Percentiles rank a stretch among this genome's conserved stretches.
phyloP scores from a whole-genome alignment of 768 basidiomycete species.

The Boletus vinaceobasis region DNA sequence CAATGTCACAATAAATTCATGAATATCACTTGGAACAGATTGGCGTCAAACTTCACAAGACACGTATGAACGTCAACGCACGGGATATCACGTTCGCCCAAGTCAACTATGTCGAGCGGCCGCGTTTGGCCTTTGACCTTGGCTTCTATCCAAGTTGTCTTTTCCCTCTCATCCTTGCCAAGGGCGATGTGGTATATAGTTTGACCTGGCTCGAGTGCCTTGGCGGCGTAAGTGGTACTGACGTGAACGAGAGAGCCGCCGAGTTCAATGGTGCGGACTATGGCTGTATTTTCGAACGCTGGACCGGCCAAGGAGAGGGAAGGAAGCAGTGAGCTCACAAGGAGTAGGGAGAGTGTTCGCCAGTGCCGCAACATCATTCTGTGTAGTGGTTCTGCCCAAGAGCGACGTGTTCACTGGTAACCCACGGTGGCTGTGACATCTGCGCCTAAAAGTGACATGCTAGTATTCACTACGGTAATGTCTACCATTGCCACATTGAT shows the following conservation, averaged over 20 bases:
- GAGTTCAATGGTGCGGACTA: slow-evolving; percentile 87
- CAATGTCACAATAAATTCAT: slow-evolving; percentile 60
- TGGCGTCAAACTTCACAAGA: slow-evolving; percentile 12
- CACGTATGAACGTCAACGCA: slow-evolving; percentile 34
- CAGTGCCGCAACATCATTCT: slow-evolving; percentile 40
- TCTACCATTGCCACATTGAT: slow-evolving; percentile 74
- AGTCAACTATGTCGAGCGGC: slow-evolving; percentile 49
- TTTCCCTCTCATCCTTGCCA: slow-evolving; percentile 55
- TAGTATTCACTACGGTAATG: background rate
- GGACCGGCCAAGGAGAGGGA: slow-evolving; percentile 40
- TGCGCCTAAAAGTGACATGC: slow-evolving; percentile 1
- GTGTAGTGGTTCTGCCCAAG: slow-evolving; percentile 30
- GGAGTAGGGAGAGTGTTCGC: slow-evolving; percentile 47
- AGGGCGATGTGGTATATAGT: slow-evolving; percentile 68
- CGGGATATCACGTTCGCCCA: slow-evolving; percentile 48
- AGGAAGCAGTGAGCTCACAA: slow-evolving; percentile 39
- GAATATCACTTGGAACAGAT: slow-evolving; percentile 38
- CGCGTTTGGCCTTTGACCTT: slow-evolving; percentile 69
- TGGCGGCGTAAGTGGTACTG: slow-evolving; percentile 85
- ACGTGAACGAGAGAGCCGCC: slow-evolving; percentile 86
- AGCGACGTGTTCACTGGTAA: slow-evolving; percentile 17
- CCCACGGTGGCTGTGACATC: slow-evolving; percentile 12
- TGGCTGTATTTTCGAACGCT: slow-evolving; percentile 83
- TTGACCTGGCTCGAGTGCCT: slow-evolving; percentile 59
- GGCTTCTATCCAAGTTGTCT: slow-evolving; percentile 76